Evolutionary conservation across 2,329 filamentous ascomycete genomes (phyloP).

Genomic region (Trichoderma gracile): DNA sequence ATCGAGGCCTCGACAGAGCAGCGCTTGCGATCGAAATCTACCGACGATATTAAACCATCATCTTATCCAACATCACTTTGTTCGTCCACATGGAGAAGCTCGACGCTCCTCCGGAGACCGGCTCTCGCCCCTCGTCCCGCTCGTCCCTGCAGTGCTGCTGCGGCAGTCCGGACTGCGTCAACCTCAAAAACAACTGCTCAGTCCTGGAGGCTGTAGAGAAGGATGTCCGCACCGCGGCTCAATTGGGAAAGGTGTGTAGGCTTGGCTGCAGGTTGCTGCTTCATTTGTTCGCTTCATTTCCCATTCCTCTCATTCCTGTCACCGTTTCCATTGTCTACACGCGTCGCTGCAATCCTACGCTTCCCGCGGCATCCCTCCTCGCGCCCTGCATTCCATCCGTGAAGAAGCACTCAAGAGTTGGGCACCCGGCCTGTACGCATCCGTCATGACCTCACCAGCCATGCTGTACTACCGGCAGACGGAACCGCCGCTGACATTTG

Average conservation of each 20-base stretch:
- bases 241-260: constrained; percentile 71
- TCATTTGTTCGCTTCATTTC: neutral
- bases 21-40: neutral
- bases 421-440: constrained; percentile 5
- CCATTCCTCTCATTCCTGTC: neutral
- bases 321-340: constrained; percentile 7
- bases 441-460: neutral
- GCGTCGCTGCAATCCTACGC: neutral
- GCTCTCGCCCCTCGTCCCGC: constrained; percentile 22
- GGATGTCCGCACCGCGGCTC: constrained; percentile 82
- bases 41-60: neutral
- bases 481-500: constrained; percentile 66
- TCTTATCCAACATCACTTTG: neutral
- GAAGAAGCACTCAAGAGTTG: neutral
- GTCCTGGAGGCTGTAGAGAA: constrained; percentile 80
- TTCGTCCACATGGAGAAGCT: constrained; percentile 28
- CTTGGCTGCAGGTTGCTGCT: neutral
- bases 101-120: constrained; percentile 32
- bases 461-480: constrained; percentile 25
- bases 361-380: neutral
- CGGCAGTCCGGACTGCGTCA: constrained; percentile 75
- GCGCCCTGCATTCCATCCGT: constrained; percentile 5
- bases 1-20: constrained; percentile 5
- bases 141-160: constrained; percentile 73
- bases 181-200: constrained; percentile 76